phyloP scores from a whole-genome alignment of 164 flowering plant species.

The Magnolia sinica region DNA sequence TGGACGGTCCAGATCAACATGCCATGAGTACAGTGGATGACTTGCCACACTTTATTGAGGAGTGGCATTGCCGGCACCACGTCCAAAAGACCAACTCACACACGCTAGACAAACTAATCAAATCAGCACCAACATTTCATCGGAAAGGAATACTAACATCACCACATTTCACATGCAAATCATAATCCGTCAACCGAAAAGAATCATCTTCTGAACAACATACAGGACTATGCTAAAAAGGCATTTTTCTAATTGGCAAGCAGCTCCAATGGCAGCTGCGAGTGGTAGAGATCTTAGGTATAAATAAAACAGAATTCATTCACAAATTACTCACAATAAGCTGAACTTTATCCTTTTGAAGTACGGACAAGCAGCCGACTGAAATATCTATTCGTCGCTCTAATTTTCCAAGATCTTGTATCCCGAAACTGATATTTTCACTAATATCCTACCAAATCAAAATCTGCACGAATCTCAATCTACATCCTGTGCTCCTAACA shows the following conservation, averaged over 20 bases:
- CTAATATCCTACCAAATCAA: background rate
- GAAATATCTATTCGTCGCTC: background rate
- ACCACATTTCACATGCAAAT: background rate
- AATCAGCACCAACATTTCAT: background rate
- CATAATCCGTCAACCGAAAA: background rate
- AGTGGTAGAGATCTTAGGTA: too few relatives aligned
- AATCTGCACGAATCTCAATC: background rate
- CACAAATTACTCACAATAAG: background rate
- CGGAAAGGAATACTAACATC: background rate
- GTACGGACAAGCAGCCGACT: background rate
- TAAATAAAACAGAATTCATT: background rate
- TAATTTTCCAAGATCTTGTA: background rate
- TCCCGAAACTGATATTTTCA: background rate
- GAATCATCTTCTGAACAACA: background rate
- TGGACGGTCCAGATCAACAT: too few relatives aligned
- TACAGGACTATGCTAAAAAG: background rate
- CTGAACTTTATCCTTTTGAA: background rate
- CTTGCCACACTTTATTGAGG: too few relatives aligned
- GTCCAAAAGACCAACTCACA: background rate
- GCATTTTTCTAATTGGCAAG: background rate
- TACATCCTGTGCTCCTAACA: background rate
- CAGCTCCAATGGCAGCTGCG: too few relatives aligned
- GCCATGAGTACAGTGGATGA: too few relatives aligned
- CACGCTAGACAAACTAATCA: background rate
- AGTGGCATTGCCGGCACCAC: background rate